A percentile compares a stretch with the other conserved stretches of the same genome.
phyloP scores from a whole-genome alignment of 108 stramenopile genomes.

The Chaetoceros muelleri region DNA sequence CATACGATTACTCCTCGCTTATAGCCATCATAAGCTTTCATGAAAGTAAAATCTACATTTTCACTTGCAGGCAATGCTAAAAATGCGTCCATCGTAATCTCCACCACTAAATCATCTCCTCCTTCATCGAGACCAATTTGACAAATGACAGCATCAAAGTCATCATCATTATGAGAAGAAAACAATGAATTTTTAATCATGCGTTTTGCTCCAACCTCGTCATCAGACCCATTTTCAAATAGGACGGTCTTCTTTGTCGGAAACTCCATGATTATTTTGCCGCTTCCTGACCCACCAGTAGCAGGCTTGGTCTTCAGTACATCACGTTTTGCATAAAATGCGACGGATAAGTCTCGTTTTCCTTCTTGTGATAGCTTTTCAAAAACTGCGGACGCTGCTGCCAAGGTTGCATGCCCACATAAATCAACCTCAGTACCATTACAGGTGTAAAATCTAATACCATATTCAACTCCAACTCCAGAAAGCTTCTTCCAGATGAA shows the following conservation, averaged over 20 bases:
- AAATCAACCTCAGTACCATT: slow-evolving; percentile 75
- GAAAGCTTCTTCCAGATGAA: slow-evolving; percentile 48
- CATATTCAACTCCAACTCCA: slow-evolving; percentile 14
- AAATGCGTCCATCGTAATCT: slow-evolving; percentile 48
- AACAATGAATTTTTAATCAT: background rate
- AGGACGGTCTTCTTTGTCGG: slow-evolving; percentile 21
- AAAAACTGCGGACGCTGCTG: slow-evolving; percentile 44
- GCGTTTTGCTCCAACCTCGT: background rate
- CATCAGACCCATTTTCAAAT: background rate
- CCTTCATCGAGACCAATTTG: slow-evolving; percentile 57
- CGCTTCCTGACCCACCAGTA: slow-evolving; percentile 5
- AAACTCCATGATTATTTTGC: slow-evolving; percentile 37
- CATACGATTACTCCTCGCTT: slow-evolving; percentile 71
- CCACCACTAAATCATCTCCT: slow-evolving; percentile 64
- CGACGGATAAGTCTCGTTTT: slow-evolving; percentile 14
- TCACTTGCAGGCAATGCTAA: slow-evolving; percentile 22
- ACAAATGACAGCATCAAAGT: slow-evolving; percentile 16
- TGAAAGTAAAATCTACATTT: slow-evolving; percentile 37
- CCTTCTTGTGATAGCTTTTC: slow-evolving; percentile 18
- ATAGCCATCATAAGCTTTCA: slow-evolving; percentile 51
- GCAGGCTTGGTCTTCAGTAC: slow-evolving; percentile 7
- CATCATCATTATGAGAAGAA: slow-evolving; percentile 4
- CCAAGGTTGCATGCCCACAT: slow-evolving; percentile 89
- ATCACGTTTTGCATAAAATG: slow-evolving; percentile 50
- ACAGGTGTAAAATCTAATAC: slow-evolving; percentile 67